phyloP scores from a whole-genome alignment of 768 basidiomycete species.

The Porphyrellus cyaneotinctus region DNA sequence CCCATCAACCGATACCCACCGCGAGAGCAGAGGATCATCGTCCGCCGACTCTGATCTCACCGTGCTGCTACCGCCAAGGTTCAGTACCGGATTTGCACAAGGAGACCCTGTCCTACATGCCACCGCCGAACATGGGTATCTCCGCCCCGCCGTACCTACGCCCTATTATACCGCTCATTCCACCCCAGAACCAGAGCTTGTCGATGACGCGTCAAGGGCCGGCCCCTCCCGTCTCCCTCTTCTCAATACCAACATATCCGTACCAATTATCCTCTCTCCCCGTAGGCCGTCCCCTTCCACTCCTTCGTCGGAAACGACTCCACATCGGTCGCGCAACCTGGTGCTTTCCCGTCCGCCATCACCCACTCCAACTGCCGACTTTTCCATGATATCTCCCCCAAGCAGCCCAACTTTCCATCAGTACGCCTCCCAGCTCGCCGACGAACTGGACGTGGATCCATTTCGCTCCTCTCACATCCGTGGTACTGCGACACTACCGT shows the following conservation, averaged over 20 bases:
- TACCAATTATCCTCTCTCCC: not conserved
- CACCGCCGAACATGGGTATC: slow-evolving; percentile 14
- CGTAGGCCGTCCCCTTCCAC: slow-evolving; percentile 23
- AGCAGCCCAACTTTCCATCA: slow-evolving; percentile 33
- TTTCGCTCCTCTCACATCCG: slow-evolving; percentile 23
- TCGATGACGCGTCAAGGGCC: slow-evolving; percentile 17
- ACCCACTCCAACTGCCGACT: slow-evolving; percentile 43
- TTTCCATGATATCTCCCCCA: slow-evolving; percentile 44
- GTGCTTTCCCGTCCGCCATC: slow-evolving; percentile 38
- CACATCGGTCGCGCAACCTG: slow-evolving; percentile 16
- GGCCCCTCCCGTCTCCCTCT: slow-evolving; percentile 27
- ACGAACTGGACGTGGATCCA: slow-evolving; percentile 16
- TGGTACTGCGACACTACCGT: slow-evolving; percentile 27
- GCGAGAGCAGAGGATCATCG: slow-evolving; percentile 13
- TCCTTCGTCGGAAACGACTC: slow-evolving; percentile 26
- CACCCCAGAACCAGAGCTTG: slow-evolving; percentile 26
- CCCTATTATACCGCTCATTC: slow-evolving; percentile 33
- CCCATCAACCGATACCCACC: not conserved
- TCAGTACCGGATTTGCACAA: slow-evolving; percentile 12
- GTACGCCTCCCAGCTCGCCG: slow-evolving; percentile 26
- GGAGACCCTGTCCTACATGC: slow-evolving; percentile 1
- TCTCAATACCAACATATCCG: slow-evolving; percentile 18
- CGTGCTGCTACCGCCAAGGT: slow-evolving; percentile 7
- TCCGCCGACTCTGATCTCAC: slow-evolving; percentile 23
- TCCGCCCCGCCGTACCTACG: slow-evolving; percentile 22